phyloP scores from a whole-genome alignment of 192 early-diverging fungal species.

The Coemansia sp. region DNA sequence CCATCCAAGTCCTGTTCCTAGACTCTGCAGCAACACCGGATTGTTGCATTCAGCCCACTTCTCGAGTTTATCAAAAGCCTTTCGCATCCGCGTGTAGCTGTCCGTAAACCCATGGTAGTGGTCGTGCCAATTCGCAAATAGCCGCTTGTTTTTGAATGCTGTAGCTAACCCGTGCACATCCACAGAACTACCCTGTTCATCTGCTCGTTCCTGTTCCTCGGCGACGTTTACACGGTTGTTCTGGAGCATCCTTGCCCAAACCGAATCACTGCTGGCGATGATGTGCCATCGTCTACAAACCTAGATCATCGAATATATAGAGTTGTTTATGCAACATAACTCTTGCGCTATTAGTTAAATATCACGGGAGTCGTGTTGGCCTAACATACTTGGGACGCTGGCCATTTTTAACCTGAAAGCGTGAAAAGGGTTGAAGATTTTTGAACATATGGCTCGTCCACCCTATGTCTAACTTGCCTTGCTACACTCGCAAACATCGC shows the following conservation, averaged over 20 bases:
- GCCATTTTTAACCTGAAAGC: no score
- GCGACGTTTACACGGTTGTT: constrained; percentile 6
- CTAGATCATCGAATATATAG: neutral
- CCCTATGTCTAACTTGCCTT: constrained; percentile 1
- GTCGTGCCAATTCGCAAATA: constrained; percentile 27
- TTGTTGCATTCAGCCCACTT: constrained; percentile 23
- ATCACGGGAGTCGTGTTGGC: no score
- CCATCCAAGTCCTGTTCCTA: constrained; percentile 43
- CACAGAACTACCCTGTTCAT: neutral
- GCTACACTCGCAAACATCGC: constrained; percentile 39
- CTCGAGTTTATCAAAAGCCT: constrained; percentile 22
- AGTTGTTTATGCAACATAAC: no score
- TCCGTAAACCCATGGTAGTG: constrained; percentile 32
- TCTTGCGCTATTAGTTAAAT: neutral
- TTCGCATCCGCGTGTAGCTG: constrained; percentile 46
- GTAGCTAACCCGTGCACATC: neutral
- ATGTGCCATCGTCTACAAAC: constrained; percentile 25
- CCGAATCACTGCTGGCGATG: constrained; percentile 20
- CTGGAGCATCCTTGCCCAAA: constrained; percentile 34
- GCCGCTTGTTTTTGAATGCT: constrained; percentile 18
- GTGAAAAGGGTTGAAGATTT: no score
- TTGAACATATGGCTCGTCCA: no score
- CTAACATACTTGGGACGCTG: no score
- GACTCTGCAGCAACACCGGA: constrained; percentile 21
- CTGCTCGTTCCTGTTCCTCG: neutral